phyloP scores from a whole-genome alignment of 2,329 filamentous ascomycete species.

The Coniochaeta prunicola region DNA sequence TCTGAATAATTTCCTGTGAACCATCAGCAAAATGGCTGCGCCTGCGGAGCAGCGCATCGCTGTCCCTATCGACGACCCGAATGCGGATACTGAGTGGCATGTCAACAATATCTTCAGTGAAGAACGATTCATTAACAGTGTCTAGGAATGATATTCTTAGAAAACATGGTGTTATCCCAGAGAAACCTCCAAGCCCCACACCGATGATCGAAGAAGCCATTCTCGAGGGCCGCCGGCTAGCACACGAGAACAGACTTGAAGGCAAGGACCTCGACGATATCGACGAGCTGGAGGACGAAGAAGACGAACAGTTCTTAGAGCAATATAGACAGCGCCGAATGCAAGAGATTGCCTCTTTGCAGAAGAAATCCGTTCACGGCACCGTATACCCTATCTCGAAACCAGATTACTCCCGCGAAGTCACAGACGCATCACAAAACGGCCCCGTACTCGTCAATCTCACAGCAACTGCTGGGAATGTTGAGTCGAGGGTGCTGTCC shows the following conservation, averaged over 20 bases:
- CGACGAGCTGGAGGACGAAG: constrained; percentile 87
- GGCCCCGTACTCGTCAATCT: constrained; percentile 70
- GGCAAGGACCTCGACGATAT: constrained; percentile 93
- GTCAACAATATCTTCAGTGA: not conserved
- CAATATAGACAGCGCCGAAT: constrained; percentile 83
- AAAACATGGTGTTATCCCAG: constrained; percentile 94
- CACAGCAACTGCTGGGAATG: constrained; percentile 72
- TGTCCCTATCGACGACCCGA: constrained; percentile 89
- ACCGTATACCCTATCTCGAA: constrained; percentile 92
- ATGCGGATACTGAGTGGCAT: constrained; percentile 97
- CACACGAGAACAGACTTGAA: constrained; percentile 87
- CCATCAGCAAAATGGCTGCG: constrained; percentile 45
- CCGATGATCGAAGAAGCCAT: constrained; percentile 95
- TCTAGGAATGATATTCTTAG: constrained; percentile 94
- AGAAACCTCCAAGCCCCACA: constrained; percentile 91
- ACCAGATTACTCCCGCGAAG: constrained; percentile 83
- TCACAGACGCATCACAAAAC: constrained; percentile 80
- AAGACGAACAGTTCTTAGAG: constrained; percentile 88
- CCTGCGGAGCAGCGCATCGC: constrained; percentile 57
- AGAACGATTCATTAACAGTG: constrained; percentile 6
- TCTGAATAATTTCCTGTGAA: too few species aligned
- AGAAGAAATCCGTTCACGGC: constrained; percentile 74
- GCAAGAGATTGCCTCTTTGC: constrained; percentile 68
- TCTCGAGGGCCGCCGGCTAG: constrained; percentile 70
- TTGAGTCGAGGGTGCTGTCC: constrained; percentile 75